Conservation (phyloP, 2,329 filamentous ascomycete species). For the Monosporascus cannonballus region DNA sequence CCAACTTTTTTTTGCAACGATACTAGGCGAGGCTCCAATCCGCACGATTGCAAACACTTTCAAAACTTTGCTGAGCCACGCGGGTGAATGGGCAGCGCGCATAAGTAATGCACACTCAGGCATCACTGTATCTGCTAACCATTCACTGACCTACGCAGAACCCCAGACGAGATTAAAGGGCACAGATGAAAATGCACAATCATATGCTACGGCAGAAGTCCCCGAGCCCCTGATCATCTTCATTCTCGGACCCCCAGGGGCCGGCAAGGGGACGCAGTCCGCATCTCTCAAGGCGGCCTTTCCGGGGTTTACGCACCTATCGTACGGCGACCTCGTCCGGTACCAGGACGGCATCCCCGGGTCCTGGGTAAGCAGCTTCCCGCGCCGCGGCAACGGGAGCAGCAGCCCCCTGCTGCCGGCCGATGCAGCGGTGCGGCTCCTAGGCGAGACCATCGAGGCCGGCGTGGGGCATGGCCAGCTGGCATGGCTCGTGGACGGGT, state of each 20-base stretch:
- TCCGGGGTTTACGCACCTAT: slow-evolving; percentile 14
- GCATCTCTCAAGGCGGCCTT: slow-evolving; percentile 5
- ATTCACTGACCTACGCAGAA: background rate
- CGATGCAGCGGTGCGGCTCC: slow-evolving; percentile 5
- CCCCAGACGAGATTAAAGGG: background rate
- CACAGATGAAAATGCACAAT: no score
- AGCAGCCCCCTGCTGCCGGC: slow-evolving; percentile 9
- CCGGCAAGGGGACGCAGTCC: slow-evolving; percentile 18
- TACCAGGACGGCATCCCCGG: slow-evolving; percentile 12
- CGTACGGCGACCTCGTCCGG: slow-evolving; percentile 17
- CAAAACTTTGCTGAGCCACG: background rate
- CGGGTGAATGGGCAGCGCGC: background rate
- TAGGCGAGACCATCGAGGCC: slow-evolving; percentile 10
- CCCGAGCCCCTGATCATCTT: slow-evolving; percentile 12
- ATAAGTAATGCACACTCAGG: background rate
- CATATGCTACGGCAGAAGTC: background rate
- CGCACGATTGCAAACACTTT: background rate
- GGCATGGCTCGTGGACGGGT: slow-evolving; percentile 16
- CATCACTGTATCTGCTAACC: background rate
- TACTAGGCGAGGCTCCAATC: background rate
- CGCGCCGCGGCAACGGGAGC: slow-evolving; percentile 5
- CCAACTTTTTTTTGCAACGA: background rate
- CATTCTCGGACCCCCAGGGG: slow-evolving; percentile 16
- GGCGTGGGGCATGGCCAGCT: slow-evolving; percentile 6
- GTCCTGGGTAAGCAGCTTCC: slow-evolving; percentile 17